These are phyloP conservation scores for Venturia oleaginea DNA, from an alignment of 2,329 filamentous ascomycete species.

Conservation along the genomic window DNA sequence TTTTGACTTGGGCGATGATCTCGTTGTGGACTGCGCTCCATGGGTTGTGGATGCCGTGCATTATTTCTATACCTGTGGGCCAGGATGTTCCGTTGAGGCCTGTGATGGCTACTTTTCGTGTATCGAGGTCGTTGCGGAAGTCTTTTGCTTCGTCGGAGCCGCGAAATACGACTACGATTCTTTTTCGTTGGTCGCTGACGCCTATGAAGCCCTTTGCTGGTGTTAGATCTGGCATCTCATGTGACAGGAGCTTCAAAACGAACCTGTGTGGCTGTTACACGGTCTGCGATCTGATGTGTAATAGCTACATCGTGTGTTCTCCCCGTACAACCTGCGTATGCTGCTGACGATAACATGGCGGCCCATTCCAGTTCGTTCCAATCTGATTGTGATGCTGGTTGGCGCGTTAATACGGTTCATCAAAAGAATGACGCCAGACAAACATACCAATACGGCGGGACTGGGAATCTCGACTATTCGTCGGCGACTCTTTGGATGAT, in stretches of 20 bases:
- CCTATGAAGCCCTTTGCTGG: neutral
- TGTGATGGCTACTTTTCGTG: conserved; percentile 2
- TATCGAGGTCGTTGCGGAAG: conserved; percentile 3
- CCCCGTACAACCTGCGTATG: neutral
- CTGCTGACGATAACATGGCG: conserved; percentile 1
- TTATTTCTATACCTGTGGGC: neutral
- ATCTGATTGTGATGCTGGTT: neutral
- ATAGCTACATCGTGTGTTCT: conserved; percentile 1
- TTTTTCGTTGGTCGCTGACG: conserved; percentile 2
- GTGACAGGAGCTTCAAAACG: neutral
- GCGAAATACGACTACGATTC: neutral
- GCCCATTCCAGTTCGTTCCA: neutral
- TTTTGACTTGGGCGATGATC: neutral
- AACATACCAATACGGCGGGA: neutral
- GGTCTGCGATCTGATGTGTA: neutral
- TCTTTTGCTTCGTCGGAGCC: neutral
- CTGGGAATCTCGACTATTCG: neutral
- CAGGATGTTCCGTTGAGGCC: neutral
- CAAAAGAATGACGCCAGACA: neutral
- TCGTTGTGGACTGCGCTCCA: neutral
- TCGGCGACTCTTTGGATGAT: neutral
- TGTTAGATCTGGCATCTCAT: neutral
- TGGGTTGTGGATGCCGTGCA: neutral
- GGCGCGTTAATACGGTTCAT: neutral
- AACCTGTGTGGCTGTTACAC: neutral